Percentiles rank a stretch among this genome's conserved stretches.
Conservation (phyloP, 805 yeast genomes). For the Saturnispora halmiae region DNA sequence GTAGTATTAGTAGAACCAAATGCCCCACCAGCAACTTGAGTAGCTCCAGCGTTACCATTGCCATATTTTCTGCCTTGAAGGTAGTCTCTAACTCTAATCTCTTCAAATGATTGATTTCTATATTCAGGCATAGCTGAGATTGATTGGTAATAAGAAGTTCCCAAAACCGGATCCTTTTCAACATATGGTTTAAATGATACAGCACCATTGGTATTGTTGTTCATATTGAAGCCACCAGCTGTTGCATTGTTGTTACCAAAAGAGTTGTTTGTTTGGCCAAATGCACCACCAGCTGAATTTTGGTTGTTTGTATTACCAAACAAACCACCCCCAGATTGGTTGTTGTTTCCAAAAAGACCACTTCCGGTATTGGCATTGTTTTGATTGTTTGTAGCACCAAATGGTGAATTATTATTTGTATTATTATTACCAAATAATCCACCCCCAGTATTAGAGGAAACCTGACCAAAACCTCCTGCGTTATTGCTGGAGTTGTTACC, state of each 20-base stretch:
- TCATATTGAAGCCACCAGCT: slow-evolving; percentile 25
- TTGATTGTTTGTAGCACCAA: slow-evolving; percentile 17
- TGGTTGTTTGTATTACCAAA: slow-evolving; percentile 24
- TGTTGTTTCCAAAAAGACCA: slow-evolving; percentile 20
- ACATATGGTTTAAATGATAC: slow-evolving; percentile 54
- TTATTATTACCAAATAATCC: slow-evolving; percentile 30
- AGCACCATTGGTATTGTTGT: slow-evolving; percentile 16
- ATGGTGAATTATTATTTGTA: slow-evolving; percentile 10
- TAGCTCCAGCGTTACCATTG: slow-evolving; percentile 34
- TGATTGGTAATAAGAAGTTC: slow-evolving; percentile 55
- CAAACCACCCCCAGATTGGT: slow-evolving; percentile 17
- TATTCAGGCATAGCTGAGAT: slow-evolving; percentile 90
- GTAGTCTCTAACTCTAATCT: slow-evolving; percentile 83
- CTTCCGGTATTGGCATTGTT: slow-evolving; percentile 9
- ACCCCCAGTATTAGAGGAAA: slow-evolving; percentile 22
- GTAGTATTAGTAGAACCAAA: slow-evolving; percentile 23
- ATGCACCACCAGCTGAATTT: slow-evolving; percentile 23
- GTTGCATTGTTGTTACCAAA: slow-evolving; percentile 30
- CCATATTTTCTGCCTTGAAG: slow-evolving; percentile 60
- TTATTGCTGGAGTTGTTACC: slow-evolving; percentile 9
- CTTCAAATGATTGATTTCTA: slow-evolving; percentile 71
- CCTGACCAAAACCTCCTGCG: slow-evolving; percentile 12
- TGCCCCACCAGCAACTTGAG: slow-evolving; percentile 21
- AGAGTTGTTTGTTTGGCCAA: slow-evolving; percentile 24
- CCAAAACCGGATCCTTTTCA: slow-evolving; percentile 64